Percentiles rank a stretch among this genome's conserved stretches.
These are phyloP conservation scores for Pouteria campechiana DNA, from an alignment of 179 eudicot genomes.

Conservation along the genomic window DNA sequence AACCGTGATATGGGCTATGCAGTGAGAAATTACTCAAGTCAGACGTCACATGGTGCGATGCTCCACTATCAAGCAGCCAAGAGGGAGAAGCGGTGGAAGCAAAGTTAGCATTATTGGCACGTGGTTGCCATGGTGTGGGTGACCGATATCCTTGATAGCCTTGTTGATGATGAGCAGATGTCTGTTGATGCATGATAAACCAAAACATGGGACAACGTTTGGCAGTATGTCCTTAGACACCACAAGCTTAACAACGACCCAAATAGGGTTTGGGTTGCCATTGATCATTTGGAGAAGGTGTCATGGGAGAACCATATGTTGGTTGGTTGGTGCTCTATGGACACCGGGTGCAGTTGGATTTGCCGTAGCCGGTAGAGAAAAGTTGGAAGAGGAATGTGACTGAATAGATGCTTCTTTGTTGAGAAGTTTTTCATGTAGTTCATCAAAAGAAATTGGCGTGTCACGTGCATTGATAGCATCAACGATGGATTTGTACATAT, in stretches of 20 bases:
- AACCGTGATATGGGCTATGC: neutral
- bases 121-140: neutral
- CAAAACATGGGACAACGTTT: too few species aligned
- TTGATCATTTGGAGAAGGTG: too few species aligned
- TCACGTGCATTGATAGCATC: neutral
- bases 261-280: neutral
- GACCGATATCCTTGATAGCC: neutral
- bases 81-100: neutral
- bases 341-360: neutral
- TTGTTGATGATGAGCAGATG: neutral
- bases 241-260: too few species aligned
- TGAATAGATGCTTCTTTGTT: neutral
- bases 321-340: neutral
- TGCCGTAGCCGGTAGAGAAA: neutral
- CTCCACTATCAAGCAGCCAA: neutral
- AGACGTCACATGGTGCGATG: conserved; percentile 5
- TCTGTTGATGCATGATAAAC: too few species aligned
- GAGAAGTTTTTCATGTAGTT: neutral
- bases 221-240: too few species aligned
- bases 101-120: neutral
- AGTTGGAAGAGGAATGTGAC: neutral
- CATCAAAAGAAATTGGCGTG: neutral
- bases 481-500: neutral
- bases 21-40: neutral
- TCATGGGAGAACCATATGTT: neutral